Conservation (phyloP, 2,329 filamentous ascomycete species). For the Aaosphaeria arxii region DNA sequence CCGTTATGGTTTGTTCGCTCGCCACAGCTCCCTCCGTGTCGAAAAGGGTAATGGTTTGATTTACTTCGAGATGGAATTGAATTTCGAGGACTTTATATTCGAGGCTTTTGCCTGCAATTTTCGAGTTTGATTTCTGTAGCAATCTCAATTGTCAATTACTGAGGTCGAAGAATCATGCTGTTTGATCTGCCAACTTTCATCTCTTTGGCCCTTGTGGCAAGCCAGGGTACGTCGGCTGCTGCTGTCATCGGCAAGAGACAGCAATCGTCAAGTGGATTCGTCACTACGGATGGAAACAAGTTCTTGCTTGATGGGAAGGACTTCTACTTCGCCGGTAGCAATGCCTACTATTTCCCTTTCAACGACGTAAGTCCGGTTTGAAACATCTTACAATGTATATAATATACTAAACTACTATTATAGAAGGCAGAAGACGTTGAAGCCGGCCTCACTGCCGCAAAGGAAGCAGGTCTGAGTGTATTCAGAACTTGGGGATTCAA, state of each 20-base stretch:
- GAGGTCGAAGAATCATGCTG: too few species aligned
- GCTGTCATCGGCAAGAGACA: background rate
- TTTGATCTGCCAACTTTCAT: too few species aligned
- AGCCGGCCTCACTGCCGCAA: constrained; percentile 45
- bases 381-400: background rate
- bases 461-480: constrained; percentile 50
- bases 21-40: too few species aligned
- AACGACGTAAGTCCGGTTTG: constrained; percentile 40
- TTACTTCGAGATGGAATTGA: too few species aligned
- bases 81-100: too few species aligned
- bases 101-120: too few species aligned
- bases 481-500: constrained; percentile 60
- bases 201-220: too few species aligned
- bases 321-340: constrained; percentile 57
- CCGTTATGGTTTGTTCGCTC: too few species aligned
- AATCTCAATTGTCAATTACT: too few species aligned
- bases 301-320: constrained; percentile 55
- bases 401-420: background rate
- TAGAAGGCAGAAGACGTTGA: constrained; percentile 50
- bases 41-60: too few species aligned
- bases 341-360: constrained; percentile 58
- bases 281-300: constrained; percentile 49
- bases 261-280: constrained; percentile 39
- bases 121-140: too few species aligned
- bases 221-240: background rate